These are phyloP conservation scores for Boletus barrowsii DNA, from an alignment of 768 basidiomycete species.

Conservation along the genomic window DNA sequence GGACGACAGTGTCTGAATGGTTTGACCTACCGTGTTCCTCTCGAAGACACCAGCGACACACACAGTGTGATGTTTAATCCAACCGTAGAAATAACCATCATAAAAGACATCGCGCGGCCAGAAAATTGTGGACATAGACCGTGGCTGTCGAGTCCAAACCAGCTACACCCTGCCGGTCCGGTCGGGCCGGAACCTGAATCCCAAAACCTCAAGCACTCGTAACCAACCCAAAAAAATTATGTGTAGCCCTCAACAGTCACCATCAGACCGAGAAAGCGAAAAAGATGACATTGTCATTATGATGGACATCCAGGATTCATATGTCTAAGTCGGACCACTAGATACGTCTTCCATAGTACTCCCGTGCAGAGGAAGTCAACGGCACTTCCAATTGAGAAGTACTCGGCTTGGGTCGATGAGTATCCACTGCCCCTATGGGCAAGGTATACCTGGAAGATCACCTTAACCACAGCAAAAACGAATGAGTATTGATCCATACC, in stretches of 20 bases:
- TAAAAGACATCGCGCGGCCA: conserved; percentile 53
- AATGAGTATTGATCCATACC: conserved; percentile 42
- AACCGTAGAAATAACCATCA: conserved; percentile 59
- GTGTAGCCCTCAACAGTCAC: too few species aligned
- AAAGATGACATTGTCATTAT: too few species aligned
- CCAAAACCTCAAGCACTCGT: neutral
- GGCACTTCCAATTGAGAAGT: conserved; percentile 20
- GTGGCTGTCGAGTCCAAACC: neutral
- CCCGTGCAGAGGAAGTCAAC: conserved; percentile 25
- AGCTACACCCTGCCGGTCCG: conserved; percentile 1
- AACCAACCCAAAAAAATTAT: too few species aligned
- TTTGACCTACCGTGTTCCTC: conserved; percentile 30
- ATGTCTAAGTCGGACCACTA: conserved; percentile 2
- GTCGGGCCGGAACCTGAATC: conserved; percentile 1
- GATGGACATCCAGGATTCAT: neutral
- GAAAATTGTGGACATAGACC: conserved; percentile 42
- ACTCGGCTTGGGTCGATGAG: conserved; percentile 67
- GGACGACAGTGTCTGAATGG: neutral
- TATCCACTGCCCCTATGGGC: conserved; percentile 92
- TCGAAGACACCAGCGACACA: conserved; percentile 54
- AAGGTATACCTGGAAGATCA: conserved; percentile 65
- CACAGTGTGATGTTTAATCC: conserved; percentile 41
- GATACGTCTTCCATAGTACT: conserved; percentile 33
- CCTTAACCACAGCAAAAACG: neutral
- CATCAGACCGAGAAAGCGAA: too few species aligned